Percentiles rank a stretch among this genome's conserved stretches.
Conservation (phyloP, 1,139 yeast genomes). For the Kodamaea derodonti region DNA sequence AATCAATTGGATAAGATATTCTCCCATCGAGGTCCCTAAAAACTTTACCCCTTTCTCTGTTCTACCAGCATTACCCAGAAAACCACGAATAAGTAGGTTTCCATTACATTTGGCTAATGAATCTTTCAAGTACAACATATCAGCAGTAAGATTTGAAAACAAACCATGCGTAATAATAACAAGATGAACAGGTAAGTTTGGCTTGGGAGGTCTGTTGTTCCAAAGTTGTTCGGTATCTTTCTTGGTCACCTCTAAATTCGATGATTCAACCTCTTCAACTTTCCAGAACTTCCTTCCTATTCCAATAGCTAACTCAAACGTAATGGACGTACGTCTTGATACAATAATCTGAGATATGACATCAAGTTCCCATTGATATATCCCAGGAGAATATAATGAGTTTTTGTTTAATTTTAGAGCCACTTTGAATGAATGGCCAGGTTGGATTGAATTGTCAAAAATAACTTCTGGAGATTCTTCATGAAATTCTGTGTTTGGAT, state of each 20-base stretch:
- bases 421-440: slow-evolving; percentile 58
- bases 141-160: slow-evolving; percentile 23
- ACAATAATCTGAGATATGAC: slow-evolving; percentile 21
- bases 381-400: slow-evolving; percentile 18
- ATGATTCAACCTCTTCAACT: slow-evolving; percentile 7
- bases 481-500: slow-evolving; percentile 25
- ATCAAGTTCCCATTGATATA: slow-evolving; percentile 20
- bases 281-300: slow-evolving; percentile 11
- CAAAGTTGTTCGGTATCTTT: slow-evolving; percentile 18
- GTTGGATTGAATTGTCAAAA: slow-evolving; percentile 47
- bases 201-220: slow-evolving; percentile 13
- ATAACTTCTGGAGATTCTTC: slow-evolving; percentile 30
- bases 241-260: slow-evolving; percentile 13
- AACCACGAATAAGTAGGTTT: slow-evolving; percentile 21
- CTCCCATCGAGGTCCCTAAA: slow-evolving; percentile 17
- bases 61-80: slow-evolving; percentile 21
- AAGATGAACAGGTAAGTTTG: slow-evolving; percentile 17
- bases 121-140: slow-evolving; percentile 23
- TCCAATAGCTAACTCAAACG: slow-evolving; percentile 20
- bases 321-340: slow-evolving; percentile 15
- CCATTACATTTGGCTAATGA: slow-evolving; percentile 14
- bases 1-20: slow-evolving; percentile 13
- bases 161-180: slow-evolving; percentile 23
- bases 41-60: slow-evolving; percentile 23
- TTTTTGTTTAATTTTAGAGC: slow-evolving; percentile 46